phyloP scores from a whole-genome alignment of 2,329 filamentous ascomycete genomes.

The Elsinoe arachidis region DNA sequence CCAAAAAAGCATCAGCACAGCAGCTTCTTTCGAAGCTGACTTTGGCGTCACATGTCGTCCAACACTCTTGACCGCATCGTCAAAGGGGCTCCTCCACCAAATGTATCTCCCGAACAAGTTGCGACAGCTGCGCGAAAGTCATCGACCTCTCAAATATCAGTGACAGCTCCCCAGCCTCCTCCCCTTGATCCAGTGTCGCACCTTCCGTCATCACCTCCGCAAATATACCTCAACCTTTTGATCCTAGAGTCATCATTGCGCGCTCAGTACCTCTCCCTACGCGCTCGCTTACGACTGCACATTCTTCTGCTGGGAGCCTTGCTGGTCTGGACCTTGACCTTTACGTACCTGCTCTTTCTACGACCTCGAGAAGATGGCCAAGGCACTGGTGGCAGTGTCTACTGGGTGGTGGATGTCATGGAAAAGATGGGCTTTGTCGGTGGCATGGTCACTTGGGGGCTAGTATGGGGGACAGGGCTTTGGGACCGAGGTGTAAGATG shows the following conservation, averaged over 20 bases:
- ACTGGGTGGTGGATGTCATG: slow-evolving; percentile 86
- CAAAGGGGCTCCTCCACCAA: slow-evolving; percentile 71
- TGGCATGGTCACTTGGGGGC: slow-evolving; percentile 72
- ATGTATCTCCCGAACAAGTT: slow-evolving; percentile 39
- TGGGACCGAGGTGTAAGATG: slow-evolving; percentile 93
- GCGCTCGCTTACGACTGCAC: slow-evolving; percentile 80
- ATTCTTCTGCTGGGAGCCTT: slow-evolving; percentile 83
- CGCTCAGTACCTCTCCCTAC: slow-evolving; percentile 83
- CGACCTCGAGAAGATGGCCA: slow-evolving; percentile 92
- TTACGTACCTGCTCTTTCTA: slow-evolving; percentile 84
- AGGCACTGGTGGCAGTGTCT: slow-evolving; percentile 85
- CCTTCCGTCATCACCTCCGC: slow-evolving; percentile 81
- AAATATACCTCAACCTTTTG: slow-evolving; percentile 96
- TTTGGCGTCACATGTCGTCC: slow-evolving; percentile 14
- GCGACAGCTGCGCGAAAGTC: slow-evolving; percentile 28
- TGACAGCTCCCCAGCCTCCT: slow-evolving; percentile 29
- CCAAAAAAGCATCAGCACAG: background rate
- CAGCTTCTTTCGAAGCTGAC: background rate
- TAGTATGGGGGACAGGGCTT: slow-evolving; percentile 92
- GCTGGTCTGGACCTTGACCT: slow-evolving; percentile 70
- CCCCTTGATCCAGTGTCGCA: slow-evolving; percentile 62
- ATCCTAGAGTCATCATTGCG: slow-evolving; percentile 92
- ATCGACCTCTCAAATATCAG: slow-evolving; percentile 34
- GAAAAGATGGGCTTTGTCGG: slow-evolving; percentile 90
- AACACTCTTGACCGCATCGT: slow-evolving; percentile 71